Evolutionary conservation across 306 rosid species (phyloP), one percentile per base, ranked within the genome.

Genomic region (Cucurbita moschata): DNA sequence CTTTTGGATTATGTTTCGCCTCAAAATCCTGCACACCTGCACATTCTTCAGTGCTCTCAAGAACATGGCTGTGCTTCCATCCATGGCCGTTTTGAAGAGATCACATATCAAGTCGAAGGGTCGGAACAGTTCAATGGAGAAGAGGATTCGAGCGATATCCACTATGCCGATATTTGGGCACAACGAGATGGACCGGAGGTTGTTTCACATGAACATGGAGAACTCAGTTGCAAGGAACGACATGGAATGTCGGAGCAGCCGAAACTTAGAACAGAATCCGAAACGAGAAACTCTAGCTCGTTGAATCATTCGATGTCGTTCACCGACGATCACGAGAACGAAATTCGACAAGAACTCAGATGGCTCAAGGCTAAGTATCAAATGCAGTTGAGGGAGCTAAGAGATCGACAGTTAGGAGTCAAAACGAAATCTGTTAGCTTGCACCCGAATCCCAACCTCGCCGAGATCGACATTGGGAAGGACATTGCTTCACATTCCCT

Each of bases 311-410:
- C 79, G 21, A 42, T 76, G 40, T 64, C 73, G 6, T 42, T 77
- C 75, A 80, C 77, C 67, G 96, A 87, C 49, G 84, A 77, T 77
- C 74, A 62, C 50, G 97, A 87, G 79, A 95, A 95, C 63, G 96
- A 91, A 70, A 88, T 95, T 54, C 85, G 97, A 73, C 99, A 95
- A 82, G 99, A 95, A 83, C 77, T 95, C 10, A 86, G 97, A 86
- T 95, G 99, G 99, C 97, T 95, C 78, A 95, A 89, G 84, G 99
- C 96, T 64, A 95, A 83, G 77, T 95, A 89, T 82, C 97, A 95
- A 82, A 77, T 91, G 85, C 97, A 95, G 86, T 55, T 89, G 81
- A 85, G 96, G 75, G 99, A 85, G 88, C 83, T 87, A n/a, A 88
- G 85, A 80, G 87, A 87, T 80, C 95, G 84, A 46, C 96, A 89